Conservation (phyloP, 345 rosid species). For the Euphorbia tirucalli region DNA sequence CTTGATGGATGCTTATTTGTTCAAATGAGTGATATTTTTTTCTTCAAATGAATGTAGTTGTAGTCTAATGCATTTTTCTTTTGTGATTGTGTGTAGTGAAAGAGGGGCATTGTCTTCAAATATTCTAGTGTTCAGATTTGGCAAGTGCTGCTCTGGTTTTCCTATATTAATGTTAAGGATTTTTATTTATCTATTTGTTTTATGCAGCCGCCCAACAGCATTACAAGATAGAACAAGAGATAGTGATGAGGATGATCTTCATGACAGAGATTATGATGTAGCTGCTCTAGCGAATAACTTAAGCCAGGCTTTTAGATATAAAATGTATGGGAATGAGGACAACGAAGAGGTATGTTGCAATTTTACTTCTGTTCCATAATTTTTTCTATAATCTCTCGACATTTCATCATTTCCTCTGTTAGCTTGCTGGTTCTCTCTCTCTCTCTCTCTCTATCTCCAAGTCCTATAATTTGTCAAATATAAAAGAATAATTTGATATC, state of each 20-base stretch:
- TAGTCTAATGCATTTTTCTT: background rate
- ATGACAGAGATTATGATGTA: conserved; percentile 92
- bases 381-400: background rate
- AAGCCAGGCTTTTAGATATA: conserved; percentile 87
- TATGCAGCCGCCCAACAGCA: conserved; percentile 86
- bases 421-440: background rate
- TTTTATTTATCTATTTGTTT: conserved; percentile 9
- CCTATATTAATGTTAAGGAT: background rate
- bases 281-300: conserved; percentile 90
- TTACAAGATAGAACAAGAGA: conserved; percentile 91
- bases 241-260: conserved; percentile 88
- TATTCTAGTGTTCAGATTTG: background rate
- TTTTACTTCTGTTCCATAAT: background rate
- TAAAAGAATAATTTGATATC: background rate
- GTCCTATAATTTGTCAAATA: background rate
- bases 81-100: background rate
- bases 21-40: no score
- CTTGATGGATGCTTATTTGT: no score
- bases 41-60: background rate
- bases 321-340: conserved; percentile 80
- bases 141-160: background rate
- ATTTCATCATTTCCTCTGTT: background rate
- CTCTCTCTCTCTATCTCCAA: background rate
- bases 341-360: conserved; percentile 63
- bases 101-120: background rate